Evolutionary conservation across 306 rosid genomes (phyloP).

Genomic region (Cicer arietinum): DNA sequence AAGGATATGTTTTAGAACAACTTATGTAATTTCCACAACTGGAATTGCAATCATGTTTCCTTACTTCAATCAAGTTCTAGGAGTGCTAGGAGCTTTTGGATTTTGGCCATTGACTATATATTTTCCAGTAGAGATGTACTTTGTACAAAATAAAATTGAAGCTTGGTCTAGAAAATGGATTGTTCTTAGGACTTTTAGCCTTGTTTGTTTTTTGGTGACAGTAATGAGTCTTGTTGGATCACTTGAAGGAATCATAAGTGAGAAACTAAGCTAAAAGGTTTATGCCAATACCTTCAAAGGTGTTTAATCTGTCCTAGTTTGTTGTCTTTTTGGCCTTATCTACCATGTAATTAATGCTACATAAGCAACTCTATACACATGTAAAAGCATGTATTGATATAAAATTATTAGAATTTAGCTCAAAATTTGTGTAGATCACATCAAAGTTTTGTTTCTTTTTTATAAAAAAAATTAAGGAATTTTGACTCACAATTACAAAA

Average conservation of each 20-base stretch:
- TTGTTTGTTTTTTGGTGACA: slow-evolving; percentile 67
- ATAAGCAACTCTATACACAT: background rate
- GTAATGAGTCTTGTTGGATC: slow-evolving; percentile 69
- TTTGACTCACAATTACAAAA: too few relatives aligned
- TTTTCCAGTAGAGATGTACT: slow-evolving; percentile 89
- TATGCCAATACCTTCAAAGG: background rate
- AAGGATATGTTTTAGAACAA: slow-evolving; percentile 73
- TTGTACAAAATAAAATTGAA: slow-evolving; percentile 67
- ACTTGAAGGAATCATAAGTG: slow-evolving; percentile 66
- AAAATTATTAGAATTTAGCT: too few relatives aligned
- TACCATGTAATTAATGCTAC: slow-evolving; percentile 22
- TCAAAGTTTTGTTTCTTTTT: too few relatives aligned
- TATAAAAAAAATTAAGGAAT: too few relatives aligned
- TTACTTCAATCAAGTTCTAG: slow-evolving; percentile 80
- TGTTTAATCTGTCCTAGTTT: slow-evolving; percentile 20
- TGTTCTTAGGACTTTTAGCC: slow-evolving; percentile 63
- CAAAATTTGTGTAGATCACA: too few relatives aligned
- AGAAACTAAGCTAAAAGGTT: slow-evolving; percentile 52
- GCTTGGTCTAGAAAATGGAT: slow-evolving; percentile 80
- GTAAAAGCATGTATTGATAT: background rate
- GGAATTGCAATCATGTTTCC: slow-evolving; percentile 78
- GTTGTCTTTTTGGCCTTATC: background rate
- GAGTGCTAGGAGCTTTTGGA: slow-evolving; percentile 76
- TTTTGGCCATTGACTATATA: slow-evolving; percentile 88
- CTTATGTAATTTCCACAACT: slow-evolving; percentile 75